phyloP scores from a whole-genome alignment of 2,329 filamentous ascomycete genomes.

The Pseudogymnoascus sp. region DNA sequence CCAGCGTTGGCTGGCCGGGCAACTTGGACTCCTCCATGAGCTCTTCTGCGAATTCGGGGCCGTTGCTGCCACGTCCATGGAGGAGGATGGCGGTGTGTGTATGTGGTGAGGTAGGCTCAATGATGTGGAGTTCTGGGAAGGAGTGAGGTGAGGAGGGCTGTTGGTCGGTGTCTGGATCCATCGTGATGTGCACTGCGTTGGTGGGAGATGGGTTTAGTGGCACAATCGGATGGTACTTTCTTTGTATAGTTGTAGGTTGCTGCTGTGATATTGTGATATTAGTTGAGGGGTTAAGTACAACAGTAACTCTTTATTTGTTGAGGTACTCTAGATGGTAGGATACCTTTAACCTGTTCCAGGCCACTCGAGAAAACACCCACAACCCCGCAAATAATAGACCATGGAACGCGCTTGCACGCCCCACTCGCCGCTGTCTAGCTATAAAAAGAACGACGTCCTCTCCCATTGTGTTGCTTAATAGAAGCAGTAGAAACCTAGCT shows the following conservation, averaged over 20 bases:
- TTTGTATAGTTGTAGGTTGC: not conserved
- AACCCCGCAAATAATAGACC: not conserved
- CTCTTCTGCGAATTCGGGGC: constrained; percentile 29
- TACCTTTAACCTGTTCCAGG: no score
- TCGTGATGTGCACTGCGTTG: not conserved
- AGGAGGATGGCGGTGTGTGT: constrained; percentile 35
- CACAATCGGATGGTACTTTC: not conserved
- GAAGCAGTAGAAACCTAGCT: not conserved
- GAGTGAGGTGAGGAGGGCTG: not conserved
- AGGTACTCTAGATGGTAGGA: no score
- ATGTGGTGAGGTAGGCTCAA: constrained; percentile 20
- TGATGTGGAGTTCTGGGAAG: constrained; percentile 16
- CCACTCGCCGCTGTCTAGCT: not conserved
- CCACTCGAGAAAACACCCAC: no score
- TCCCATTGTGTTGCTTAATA: not conserved
- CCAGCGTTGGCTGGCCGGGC: constrained; percentile 18
- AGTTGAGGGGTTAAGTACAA: not conserved
- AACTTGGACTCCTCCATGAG: constrained; percentile 24
- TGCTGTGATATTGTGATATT: not conserved
- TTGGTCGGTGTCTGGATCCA: not conserved
- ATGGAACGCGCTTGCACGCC: not conserved
- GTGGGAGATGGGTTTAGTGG: not conserved
- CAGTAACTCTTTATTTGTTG: no score
- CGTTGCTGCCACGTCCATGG: constrained; percentile 35
- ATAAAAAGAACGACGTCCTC: not conserved